Evolutionary conservation across 108 stramenopile species (phyloP), one percentile per base, ranked within the genome.

Genomic region (Cyclostephanos tholiformis): DNA sequence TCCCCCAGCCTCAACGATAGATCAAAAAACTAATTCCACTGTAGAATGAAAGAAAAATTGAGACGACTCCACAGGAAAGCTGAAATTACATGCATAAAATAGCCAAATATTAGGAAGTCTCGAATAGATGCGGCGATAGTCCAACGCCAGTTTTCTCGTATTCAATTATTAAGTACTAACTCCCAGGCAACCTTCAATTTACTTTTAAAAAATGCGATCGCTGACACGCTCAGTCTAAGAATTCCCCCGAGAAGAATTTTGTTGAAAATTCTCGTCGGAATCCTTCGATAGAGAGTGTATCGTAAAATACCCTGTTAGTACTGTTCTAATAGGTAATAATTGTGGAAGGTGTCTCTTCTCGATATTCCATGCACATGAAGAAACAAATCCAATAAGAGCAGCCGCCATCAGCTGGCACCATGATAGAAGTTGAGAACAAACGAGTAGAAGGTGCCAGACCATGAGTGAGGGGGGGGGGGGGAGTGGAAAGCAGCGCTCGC

Each of bases 381-480:
- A 53, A 53, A 53, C 52, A 7, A 53, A 1, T 20, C 52, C 8
- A 53, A 53, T 53, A 25, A 19, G 19, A 20, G 17, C 19, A 20
- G 19, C 19, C 17, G 20, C 52, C 52, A 20, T 1, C 23, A 53
- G 1, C 52, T 6, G 20, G 19, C 52, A 20, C 8, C 6, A 8
- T 53, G 52, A 1, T 20, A 8, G 36, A 60, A 38, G 6, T 9
- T 59, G 14, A 59, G 29, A 32, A 5, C 9, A 16, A 36, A 35
- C 36, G 12, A 38, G 39, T 38, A 60, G 35, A 60, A 26, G 50
- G 20, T 57, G 29, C 20, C 6, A 0, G 59, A 60, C 36, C 36
- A 60, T 60, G 59, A 60, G 59, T 38, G 59, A 60, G 35, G 59
- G 59, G 59, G 59, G 32, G 16, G 59, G n/a, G 11, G 59, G 35